phyloP scores from a whole-genome alignment of 345 rosid species.

The Aethionema arabicum region DNA sequence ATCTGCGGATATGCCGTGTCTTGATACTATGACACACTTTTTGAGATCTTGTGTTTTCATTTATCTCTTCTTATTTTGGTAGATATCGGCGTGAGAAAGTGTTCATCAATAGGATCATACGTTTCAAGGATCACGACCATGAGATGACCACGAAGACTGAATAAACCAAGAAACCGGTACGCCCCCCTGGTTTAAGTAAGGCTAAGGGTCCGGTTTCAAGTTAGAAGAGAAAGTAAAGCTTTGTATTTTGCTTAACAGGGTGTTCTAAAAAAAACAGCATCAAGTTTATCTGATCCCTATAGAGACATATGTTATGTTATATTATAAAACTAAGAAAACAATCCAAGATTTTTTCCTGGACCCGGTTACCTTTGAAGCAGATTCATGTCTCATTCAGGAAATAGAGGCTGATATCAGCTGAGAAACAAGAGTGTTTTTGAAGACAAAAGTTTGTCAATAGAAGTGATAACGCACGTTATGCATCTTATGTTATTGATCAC shows the following conservation, averaged over 20 bases:
- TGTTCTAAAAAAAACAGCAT: background rate
- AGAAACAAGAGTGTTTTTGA: conserved; percentile 1
- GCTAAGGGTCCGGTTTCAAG: background rate
- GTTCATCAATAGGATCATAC: conserved; percentile 65
- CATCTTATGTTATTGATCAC: background rate
- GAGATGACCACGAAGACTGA: conserved; percentile 23
- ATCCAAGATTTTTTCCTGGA: background rate
- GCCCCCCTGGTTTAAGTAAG: background rate
- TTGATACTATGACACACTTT: background rate
- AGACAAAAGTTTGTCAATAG: conserved; percentile 28
- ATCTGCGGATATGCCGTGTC: background rate
- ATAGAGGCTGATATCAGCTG: conserved; percentile 25
- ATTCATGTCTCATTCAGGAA: background rate
- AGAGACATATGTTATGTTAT: no score
- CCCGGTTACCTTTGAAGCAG: conserved; percentile 23
- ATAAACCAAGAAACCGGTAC: conserved; percentile 32
- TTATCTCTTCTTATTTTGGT: conserved; percentile 14
- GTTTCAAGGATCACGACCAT: conserved; percentile 58
- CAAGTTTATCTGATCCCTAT: no score
- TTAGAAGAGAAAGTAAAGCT: background rate
- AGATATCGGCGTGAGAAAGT: conserved; percentile 66
- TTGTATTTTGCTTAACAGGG: background rate
- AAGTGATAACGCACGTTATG: conserved; percentile 14
- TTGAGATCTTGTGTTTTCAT: conserved; percentile 2
- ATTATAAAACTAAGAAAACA: no score